Evolutionary conservation across 2,329 filamentous ascomycete genomes (phyloP).

Genomic region (Colletotrichum navitas): DNA sequence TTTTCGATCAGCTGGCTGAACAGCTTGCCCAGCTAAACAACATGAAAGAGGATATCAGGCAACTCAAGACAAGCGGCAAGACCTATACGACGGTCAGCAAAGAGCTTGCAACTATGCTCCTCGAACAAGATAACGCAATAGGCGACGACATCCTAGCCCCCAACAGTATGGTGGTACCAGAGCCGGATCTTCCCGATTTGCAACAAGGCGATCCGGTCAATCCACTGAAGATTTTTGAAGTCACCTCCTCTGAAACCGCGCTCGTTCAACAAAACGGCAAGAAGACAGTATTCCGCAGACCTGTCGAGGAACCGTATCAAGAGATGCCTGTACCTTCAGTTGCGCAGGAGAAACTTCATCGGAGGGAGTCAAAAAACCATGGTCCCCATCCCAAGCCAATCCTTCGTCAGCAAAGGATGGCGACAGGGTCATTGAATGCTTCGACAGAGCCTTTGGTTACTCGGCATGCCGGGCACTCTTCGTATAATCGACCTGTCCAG

Average conservation of each 20-base stretch:
- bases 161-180: background rate
- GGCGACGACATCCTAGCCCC: background rate
- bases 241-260: constrained; percentile 18
- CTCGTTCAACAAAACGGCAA: constrained; percentile 1
- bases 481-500: constrained; percentile 20
- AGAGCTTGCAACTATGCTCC: background rate
- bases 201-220: constrained; percentile 1
- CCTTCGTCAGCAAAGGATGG: background rate
- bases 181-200: constrained; percentile 8
- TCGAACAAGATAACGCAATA: background rate
- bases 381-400: background rate
- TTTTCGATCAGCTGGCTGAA: constrained; percentile 13
- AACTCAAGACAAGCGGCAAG: constrained; percentile 12
- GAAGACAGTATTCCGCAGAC: constrained; percentile 24
- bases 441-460: background rate
- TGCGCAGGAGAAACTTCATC: constrained; percentile 11
- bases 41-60: constrained; percentile 1
- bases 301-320: constrained; percentile 10
- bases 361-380: constrained; percentile 8
- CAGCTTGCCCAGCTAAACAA: constrained; percentile 18
- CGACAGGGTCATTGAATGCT: background rate
- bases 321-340: constrained; percentile 10
- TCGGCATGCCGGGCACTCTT: constrained; percentile 9
- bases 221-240: background rate
- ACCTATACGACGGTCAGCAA: background rate